Conservation (phyloP, 1,284 basidiomycete species). For the Sporisorium scitamineum region DNA sequence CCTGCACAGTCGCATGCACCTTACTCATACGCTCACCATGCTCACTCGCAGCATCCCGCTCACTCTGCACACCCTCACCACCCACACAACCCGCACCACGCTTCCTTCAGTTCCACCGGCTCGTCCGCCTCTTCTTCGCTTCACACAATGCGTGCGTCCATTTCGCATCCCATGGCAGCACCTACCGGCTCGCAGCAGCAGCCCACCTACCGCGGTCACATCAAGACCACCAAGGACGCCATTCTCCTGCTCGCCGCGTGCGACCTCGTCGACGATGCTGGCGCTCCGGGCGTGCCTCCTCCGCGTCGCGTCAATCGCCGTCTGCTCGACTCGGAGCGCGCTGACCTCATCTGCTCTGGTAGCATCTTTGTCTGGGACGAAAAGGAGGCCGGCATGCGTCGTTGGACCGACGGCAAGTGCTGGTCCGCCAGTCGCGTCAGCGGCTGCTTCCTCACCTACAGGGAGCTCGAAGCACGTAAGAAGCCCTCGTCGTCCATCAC, state of each 20-base stretch:
- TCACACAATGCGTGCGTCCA: constrained; percentile 30
- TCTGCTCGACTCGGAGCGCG: constrained; percentile 64
- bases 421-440: constrained; percentile 73
- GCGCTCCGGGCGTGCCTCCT: constrained; percentile 30
- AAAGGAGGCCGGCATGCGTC: constrained; percentile 70
- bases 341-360: constrained; percentile 61
- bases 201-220: constrained; percentile 65
- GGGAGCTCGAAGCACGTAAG: constrained; percentile 68
- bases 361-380: constrained; percentile 68
- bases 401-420: constrained; percentile 72
- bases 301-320: constrained; percentile 64
- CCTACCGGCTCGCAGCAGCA: constrained; percentile 49
- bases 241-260: constrained; percentile 66
- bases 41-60: constrained; percentile 21
- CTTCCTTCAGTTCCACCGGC: constrained; percentile 29
- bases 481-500: constrained; percentile 55
- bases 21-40: constrained; percentile 25
- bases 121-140: constrained; percentile 29
- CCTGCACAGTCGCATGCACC: constrained; percentile 18
- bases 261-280: constrained; percentile 53
- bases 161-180: constrained; percentile 20
- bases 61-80: constrained; percentile 26
- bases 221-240: constrained; percentile 67
- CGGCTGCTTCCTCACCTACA: constrained; percentile 72
- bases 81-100: constrained; percentile 21